These are phyloP conservation scores for Leishmania braziliensis DNA, from an alignment of 208 protist species.

Conservation along the genomic window DNA sequence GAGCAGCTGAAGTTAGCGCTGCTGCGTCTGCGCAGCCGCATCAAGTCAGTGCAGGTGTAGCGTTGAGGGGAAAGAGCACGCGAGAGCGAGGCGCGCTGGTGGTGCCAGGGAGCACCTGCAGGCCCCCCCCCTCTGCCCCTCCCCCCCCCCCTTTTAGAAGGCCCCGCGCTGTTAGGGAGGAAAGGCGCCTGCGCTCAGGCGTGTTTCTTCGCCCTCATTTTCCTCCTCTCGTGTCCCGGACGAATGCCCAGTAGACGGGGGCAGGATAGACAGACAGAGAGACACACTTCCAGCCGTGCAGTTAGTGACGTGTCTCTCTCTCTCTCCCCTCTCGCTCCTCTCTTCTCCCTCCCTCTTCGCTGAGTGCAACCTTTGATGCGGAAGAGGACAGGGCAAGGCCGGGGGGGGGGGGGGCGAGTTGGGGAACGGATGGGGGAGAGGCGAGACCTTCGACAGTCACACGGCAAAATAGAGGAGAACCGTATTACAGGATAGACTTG, in stretches of 20 bases:
- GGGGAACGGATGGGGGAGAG: not conserved
- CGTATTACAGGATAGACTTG: not conserved
- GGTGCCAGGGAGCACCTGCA: not conserved
- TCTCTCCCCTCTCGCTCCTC: not conserved
- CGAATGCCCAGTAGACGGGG: not conserved
- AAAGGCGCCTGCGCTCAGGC: too few species aligned
- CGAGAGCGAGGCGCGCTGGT: not conserved
- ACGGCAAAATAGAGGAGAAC: not conserved
- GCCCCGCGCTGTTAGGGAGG: not conserved
- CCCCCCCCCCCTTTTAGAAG: not conserved
- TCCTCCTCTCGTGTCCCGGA: not conserved
- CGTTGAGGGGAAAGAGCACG: not conserved
- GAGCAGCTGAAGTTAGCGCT: constrained; percentile 73
- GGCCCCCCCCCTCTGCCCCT: too few species aligned
- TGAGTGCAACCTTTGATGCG: not conserved
- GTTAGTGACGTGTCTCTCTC: not conserved
- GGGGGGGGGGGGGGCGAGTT: not conserved
- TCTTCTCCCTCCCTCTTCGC: not conserved
- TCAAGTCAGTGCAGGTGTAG: constrained; percentile 31
- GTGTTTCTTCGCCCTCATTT: not conserved
- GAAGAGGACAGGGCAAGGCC: too few species aligned
- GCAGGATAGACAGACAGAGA: not conserved
- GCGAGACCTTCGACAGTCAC: not conserved
- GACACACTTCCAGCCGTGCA: not conserved
- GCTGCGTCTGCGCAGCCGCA: constrained; percentile 58